These are phyloP conservation scores for Xanthoparmelia taractica DNA, from an alignment of 495 filamentous ascomycete genomes.

Conservation along the genomic window DNA sequence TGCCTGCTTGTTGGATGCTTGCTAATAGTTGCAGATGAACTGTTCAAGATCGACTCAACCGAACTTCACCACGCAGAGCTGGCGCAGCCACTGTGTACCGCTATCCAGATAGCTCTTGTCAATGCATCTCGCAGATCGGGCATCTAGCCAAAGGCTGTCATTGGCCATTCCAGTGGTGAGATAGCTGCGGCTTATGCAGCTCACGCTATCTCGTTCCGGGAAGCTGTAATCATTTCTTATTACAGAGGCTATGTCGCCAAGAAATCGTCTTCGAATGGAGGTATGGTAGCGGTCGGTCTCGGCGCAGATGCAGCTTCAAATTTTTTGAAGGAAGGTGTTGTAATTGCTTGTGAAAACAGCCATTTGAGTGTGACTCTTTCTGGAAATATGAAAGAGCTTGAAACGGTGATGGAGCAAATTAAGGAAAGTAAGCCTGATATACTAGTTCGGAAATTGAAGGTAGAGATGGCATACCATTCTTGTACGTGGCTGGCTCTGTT, in stretches of 20 bases:
- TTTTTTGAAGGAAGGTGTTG: constrained; percentile 22
- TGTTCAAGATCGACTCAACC: constrained; percentile 6
- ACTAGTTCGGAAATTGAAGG: constrained; percentile 28
- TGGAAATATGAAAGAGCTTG: constrained; percentile 27
- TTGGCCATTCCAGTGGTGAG: constrained; percentile 28
- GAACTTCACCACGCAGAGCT: constrained; percentile 21
- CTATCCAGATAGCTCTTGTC: constrained; percentile 30
- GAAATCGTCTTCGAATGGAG: constrained; percentile 18
- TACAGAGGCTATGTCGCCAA: constrained; percentile 21
- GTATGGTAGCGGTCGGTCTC: constrained; percentile 40
- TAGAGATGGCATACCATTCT: constrained; percentile 38
- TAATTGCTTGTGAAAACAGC: constrained; percentile 47
- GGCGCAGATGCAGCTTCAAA: constrained; percentile 23
- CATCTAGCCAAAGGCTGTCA: constrained; percentile 21
- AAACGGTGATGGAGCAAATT: constrained; percentile 14
- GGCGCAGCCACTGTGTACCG: constrained; percentile 28
- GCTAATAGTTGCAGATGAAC: background rate
- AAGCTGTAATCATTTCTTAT: constrained; percentile 23
- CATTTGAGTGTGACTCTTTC: constrained; percentile 43
- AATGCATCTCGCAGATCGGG: constrained; percentile 22
- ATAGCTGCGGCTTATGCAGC: constrained; percentile 26
- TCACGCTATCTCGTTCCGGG: constrained; percentile 14
- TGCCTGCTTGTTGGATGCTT: background rate
- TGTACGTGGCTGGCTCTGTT: constrained; percentile 21
- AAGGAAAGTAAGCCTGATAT: constrained; percentile 24